phyloP scores from a whole-genome alignment of 805 yeast species.

The Danielozyma ontarioensis region DNA sequence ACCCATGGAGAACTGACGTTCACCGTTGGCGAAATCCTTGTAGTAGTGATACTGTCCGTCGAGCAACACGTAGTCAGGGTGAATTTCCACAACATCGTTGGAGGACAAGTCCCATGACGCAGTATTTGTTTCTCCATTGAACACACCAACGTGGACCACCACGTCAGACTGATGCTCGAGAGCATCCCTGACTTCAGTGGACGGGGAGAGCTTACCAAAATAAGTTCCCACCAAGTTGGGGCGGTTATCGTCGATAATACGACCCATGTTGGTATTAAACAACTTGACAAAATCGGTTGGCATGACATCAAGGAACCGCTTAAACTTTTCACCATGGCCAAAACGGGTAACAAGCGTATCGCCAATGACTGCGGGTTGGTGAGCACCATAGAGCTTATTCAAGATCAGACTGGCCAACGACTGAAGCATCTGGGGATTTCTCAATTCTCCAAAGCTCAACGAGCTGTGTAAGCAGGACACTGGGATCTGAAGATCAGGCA shows the following conservation, averaged over 20 bases:
- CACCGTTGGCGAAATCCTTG: constrained; percentile 16
- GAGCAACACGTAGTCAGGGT: constrained; percentile 38
- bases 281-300: constrained; percentile 35
- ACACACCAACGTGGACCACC: constrained; percentile 65
- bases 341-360: constrained; percentile 69
- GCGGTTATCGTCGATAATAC: constrained; percentile 70
- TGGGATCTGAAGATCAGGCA: constrained; percentile 40
- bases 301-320: constrained; percentile 42
- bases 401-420: constrained; percentile 34
- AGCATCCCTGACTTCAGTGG: constrained; percentile 10
- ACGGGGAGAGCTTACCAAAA: constrained; percentile 51
- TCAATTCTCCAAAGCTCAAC: constrained; percentile 10
- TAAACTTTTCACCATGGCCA: constrained; percentile 39
- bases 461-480: constrained; percentile 13
- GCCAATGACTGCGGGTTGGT: constrained; percentile 61
- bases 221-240: constrained; percentile 66
- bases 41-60: constrained; percentile 20
- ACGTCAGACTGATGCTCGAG: constrained; percentile 54
- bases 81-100: constrained; percentile 27
- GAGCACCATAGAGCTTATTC: constrained; percentile 44
- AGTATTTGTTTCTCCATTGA: constrained; percentile 30
- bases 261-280: constrained; percentile 62
- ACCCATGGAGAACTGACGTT: constrained; percentile 21
- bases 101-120: constrained; percentile 16
- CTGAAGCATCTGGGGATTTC: background rate